Percentiles rank a stretch among this genome's conserved stretches.
phyloP scores from a whole-genome alignment of 192 early-diverging fungal genomes.

The Kappamyces sp. region DNA sequence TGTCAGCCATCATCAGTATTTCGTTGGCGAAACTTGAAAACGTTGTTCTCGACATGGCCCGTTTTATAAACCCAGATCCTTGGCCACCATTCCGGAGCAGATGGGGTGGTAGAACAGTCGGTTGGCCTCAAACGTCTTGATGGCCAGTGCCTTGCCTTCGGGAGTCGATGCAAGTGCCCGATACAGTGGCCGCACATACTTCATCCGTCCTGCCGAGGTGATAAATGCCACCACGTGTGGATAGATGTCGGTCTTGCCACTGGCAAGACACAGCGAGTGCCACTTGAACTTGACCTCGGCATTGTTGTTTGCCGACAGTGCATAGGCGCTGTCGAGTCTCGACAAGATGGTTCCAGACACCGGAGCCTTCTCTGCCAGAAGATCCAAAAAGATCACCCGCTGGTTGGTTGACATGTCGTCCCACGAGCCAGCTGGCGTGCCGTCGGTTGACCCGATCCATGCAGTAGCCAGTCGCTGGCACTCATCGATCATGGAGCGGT shows the following conservation, averaged over 20 bases:
- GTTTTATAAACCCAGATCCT: constrained; percentile 57
- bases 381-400: constrained; percentile 74
- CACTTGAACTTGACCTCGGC: constrained; percentile 84
- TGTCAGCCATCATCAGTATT: too few species aligned
- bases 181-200: constrained; percentile 82
- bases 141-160: constrained; percentile 70
- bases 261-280: constrained; percentile 73
- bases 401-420: constrained; percentile 7
- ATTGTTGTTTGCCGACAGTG: constrained; percentile 66
- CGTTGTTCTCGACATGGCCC: not conserved
- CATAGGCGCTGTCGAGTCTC: constrained; percentile 67
- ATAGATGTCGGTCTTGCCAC: constrained; percentile 70
- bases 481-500: constrained; percentile 73
- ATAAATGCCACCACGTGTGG: constrained; percentile 74
- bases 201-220: constrained; percentile 89
- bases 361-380: constrained; percentile 56
- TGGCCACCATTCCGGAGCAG: constrained; percentile 78
- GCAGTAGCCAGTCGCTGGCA: constrained; percentile 72
- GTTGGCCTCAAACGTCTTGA: constrained; percentile 70
- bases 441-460: constrained; percentile 19
- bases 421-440: not conserved
- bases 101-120: constrained; percentile 92
- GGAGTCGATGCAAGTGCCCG: constrained; percentile 48
- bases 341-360: constrained; percentile 56
- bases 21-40: too few species aligned